phyloP scores from a whole-genome alignment of 768 basidiomycete genomes.

The Russula vinacea region DNA sequence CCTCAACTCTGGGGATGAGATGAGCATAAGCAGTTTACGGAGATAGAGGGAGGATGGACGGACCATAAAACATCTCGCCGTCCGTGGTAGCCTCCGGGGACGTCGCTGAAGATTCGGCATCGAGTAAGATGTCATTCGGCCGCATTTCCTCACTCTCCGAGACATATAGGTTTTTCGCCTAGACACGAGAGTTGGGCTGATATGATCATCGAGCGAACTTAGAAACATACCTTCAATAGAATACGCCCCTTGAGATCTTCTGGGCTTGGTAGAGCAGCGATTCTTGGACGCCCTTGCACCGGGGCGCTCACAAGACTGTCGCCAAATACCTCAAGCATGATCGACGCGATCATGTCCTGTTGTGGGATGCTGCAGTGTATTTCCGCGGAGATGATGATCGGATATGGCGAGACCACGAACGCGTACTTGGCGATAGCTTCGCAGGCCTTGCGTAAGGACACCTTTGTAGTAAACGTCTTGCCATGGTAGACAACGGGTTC shows the following conservation, averaged over 20 bases:
- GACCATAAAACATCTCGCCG: slow-evolving; percentile 29
- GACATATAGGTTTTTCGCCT: slow-evolving; percentile 79
- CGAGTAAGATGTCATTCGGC: slow-evolving; percentile 38
- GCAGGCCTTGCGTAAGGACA: slow-evolving; percentile 77
- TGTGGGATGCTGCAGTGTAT: slow-evolving; percentile 77
- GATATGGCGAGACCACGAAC: slow-evolving; percentile 87
- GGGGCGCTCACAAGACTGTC: slow-evolving; percentile 48
- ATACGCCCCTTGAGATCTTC: slow-evolving; percentile 74
- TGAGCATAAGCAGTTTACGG: background rate
- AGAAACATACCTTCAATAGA: slow-evolving; percentile 67
- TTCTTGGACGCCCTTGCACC: slow-evolving; percentile 46
- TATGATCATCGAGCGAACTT: background rate
- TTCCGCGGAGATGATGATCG: slow-evolving; percentile 90
- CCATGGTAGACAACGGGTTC: slow-evolving; percentile 90
- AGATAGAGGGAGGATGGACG: background rate
- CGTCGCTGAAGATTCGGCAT: slow-evolving; percentile 45
- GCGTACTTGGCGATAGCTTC: slow-evolving; percentile 84
- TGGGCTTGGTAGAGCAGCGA: slow-evolving; percentile 75
- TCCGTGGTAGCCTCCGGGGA: slow-evolving; percentile 40
- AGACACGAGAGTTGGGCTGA: slow-evolving; percentile 9
- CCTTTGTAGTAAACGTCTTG: slow-evolving; percentile 80
- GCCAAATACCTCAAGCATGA: slow-evolving; percentile 66
- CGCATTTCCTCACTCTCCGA: slow-evolving; percentile 39
- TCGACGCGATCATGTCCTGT: slow-evolving; percentile 73
- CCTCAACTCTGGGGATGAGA: slow-evolving; percentile 24